These are phyloP conservation scores for Quillaja saponaria DNA, from an alignment of 306 rosid species.

Conservation along the genomic window DNA sequence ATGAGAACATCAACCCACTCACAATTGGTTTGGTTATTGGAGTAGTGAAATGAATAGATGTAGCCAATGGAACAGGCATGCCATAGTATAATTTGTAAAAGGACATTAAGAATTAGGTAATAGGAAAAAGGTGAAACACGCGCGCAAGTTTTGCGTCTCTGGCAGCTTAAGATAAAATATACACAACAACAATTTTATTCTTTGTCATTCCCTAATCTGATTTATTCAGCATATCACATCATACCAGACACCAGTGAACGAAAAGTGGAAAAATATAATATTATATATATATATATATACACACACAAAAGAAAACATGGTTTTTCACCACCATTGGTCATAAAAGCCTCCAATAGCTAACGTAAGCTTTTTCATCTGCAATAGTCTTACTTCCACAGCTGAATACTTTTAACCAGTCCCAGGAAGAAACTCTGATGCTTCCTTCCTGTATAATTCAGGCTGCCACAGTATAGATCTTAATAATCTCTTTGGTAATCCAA, in stretches of 20 bases:
- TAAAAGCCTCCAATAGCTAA: conserved; percentile 14
- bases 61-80: no score
- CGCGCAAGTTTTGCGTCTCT: no score
- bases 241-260: conserved; percentile 16
- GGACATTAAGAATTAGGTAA: no score
- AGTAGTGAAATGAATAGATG: no score
- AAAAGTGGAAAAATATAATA: conserved; percentile 26
- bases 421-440: conserved; percentile 13
- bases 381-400: conserved; percentile 10
- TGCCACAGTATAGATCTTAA: conserved; percentile 20
- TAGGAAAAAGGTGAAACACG: no score
- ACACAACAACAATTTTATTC: conserved; percentile 18
- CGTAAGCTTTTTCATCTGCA: conserved; percentile 25
- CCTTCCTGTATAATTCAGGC: conserved; percentile 15
- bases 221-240: conserved; percentile 33
- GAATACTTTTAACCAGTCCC: conserved; percentile 11
- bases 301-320: conserved; percentile 17
- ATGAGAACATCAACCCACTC: no score
- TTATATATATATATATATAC: no score
- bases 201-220: conserved; percentile 10
- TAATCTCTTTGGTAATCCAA: not conserved
- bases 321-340: conserved; percentile 17
- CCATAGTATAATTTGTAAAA: no score
- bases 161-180: no score
- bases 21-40: no score